Conservation (phyloP, 306 rosid genomes). For the Astragalus membranaceus region DNA sequence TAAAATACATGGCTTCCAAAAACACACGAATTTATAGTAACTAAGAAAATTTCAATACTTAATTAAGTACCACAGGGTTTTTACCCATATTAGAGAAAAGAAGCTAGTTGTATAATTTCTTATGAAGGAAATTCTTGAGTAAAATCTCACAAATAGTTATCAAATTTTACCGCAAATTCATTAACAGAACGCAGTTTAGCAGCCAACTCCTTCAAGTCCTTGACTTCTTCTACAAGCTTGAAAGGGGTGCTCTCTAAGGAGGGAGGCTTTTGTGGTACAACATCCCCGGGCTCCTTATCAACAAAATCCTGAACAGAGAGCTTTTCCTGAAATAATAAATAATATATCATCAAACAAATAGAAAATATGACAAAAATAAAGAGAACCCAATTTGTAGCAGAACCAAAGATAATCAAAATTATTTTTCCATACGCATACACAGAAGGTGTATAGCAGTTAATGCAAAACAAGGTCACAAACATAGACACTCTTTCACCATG, state of each 20-base stretch:
- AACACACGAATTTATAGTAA: not conserved
- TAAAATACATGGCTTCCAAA: not conserved
- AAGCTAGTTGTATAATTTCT: not conserved
- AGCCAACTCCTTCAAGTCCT: conserved; percentile 72
- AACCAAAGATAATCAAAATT: not conserved
- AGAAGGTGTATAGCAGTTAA: not conserved
- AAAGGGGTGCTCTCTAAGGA: conserved; percentile 57
- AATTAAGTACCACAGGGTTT: not conserved
- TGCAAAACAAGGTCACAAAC: not conserved
- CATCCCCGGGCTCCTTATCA: conserved; percentile 39
- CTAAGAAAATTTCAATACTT: not conserved
- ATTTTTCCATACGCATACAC: not conserved
- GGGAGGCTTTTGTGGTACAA: conserved; percentile 52
- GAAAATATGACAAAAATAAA: not conserved
- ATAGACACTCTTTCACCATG: not conserved
- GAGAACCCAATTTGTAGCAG: not conserved
- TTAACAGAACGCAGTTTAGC: conserved; percentile 59
- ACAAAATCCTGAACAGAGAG: conserved; percentile 63
- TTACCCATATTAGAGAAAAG: not conserved
- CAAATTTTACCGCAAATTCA: conserved; percentile 75
- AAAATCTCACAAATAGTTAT: not conserved
- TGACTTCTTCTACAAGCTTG: conserved; percentile 70
- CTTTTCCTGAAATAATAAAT: conserved; percentile 44
- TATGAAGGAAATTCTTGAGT: not conserved
- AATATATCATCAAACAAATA: not conserved